Conservation (phyloP, 345 rosid species). For the Linum tenue region DNA sequence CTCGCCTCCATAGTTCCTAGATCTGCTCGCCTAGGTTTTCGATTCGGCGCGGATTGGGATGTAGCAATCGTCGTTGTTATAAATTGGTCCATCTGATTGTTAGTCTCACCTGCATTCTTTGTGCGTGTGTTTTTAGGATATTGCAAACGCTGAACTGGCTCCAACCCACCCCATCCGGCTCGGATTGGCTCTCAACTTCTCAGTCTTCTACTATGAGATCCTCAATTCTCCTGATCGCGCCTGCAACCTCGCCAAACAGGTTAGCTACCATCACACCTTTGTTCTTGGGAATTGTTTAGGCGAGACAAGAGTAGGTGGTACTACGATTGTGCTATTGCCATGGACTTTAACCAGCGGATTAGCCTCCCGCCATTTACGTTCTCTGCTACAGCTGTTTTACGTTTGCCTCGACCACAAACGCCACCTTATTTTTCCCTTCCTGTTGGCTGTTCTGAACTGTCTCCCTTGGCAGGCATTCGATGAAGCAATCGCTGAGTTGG, state of each 20-base stretch:
- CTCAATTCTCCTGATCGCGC: conserved; percentile 63
- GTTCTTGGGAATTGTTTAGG: background rate
- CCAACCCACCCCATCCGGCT: conserved; percentile 69
- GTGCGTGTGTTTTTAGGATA: conserved; percentile 30
- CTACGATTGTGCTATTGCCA: background rate
- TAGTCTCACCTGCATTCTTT: background rate
- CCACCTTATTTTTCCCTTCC: background rate
- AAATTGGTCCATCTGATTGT: background rate
- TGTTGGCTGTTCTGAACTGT: background rate
- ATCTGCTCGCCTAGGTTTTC: background rate
- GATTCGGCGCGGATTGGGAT: background rate
- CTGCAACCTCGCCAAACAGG: conserved; percentile 73
- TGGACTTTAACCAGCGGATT: background rate
- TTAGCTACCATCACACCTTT: conserved; percentile 4
- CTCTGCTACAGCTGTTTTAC: background rate
- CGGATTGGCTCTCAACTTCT: conserved; percentile 62
- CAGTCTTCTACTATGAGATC: conserved; percentile 65
- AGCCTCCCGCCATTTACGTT: background rate
- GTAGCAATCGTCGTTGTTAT: background rate
- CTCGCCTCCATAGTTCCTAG: background rate
- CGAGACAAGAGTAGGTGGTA: background rate
- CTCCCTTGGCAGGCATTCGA: conserved; percentile 21
- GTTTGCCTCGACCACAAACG: background rate
- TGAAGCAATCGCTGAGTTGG: conserved; percentile 30
- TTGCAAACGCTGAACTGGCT: conserved; percentile 51